These are phyloP conservation scores for Quercus phellos DNA, from an alignment of 331 rosid species.

Conservation along the genomic window DNA sequence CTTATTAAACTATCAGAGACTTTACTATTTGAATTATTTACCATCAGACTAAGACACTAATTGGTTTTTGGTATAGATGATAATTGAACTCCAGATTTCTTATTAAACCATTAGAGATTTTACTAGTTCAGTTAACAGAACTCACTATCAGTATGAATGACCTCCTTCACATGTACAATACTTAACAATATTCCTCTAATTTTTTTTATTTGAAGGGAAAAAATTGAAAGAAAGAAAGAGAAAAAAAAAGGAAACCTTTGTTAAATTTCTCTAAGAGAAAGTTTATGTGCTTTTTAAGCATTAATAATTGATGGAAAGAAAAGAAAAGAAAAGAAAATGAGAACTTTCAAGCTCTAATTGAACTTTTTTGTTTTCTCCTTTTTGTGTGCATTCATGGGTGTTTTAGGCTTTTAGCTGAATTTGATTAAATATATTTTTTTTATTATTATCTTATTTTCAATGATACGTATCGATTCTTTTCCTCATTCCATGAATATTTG, in stretches of 20 bases:
- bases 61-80: fast-evolving
- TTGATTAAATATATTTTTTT: background rate
- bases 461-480: background rate
- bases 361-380: background rate
- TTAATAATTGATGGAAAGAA: background rate
- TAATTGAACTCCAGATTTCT: no score
- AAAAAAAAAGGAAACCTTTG: background rate
- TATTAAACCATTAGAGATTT: fast-evolving
- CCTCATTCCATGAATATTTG: background rate
- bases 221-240: background rate
- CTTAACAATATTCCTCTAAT: no score
- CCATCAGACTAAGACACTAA: no score
- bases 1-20: no score
- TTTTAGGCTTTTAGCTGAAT: background rate
- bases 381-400: background rate
- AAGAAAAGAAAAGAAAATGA: no score
- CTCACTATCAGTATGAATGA: no score
- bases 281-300: background rate
- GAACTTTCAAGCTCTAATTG: background rate
- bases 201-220: background rate
- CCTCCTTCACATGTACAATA: no score
- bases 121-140: fast-evolving
- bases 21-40: fast-evolving
- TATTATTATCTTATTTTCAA: background rate
- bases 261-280: background rate